Evolutionary conservation across 163 green algal species (phyloP).

Genomic region (Chlamydomonas reinhardtii): DNA sequence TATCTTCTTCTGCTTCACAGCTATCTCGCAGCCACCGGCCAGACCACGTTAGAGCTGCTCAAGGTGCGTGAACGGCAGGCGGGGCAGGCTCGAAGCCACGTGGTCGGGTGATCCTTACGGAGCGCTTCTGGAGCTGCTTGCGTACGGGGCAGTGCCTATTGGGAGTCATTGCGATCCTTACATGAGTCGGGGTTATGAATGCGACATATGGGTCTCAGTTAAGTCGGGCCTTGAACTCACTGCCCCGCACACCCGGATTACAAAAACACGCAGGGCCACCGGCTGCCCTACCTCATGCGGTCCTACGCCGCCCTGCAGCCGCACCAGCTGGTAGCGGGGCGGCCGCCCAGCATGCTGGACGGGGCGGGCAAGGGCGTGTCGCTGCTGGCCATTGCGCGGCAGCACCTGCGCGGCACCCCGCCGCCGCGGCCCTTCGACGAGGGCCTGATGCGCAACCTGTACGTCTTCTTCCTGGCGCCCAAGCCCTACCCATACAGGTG

Average conservation of each 20-base stretch:
- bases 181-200: too few relatives aligned
- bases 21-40: constrained; percentile 27
- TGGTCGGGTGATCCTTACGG: too few relatives aligned
- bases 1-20: constrained; percentile 1
- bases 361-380: background rate
- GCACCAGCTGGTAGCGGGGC: background rate
- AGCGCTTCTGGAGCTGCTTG: too few relatives aligned
- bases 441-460: constrained; percentile 16
- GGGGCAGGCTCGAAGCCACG: too few relatives aligned
- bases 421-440: constrained; percentile 29
- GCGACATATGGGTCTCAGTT: too few relatives aligned
- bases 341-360: background rate
- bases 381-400: background rate
- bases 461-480: constrained; percentile 24
- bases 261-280: background rate
- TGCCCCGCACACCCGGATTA: too few relatives aligned
- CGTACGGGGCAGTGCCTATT: too few relatives aligned
- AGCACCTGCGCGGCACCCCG: background rate
- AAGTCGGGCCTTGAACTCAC: too few relatives aligned
- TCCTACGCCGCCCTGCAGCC: background rate
- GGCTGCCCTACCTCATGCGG: constrained; percentile 3
- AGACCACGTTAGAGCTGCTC: constrained; percentile 42
- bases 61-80: constrained; percentile 32
- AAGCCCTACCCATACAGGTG: constrained; percentile 37
- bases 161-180: too few relatives aligned